Evolutionary conservation across 495 filamentous ascomycete species (phyloP).

Genomic region (Hyaloscypha hepaticicola): DNA sequence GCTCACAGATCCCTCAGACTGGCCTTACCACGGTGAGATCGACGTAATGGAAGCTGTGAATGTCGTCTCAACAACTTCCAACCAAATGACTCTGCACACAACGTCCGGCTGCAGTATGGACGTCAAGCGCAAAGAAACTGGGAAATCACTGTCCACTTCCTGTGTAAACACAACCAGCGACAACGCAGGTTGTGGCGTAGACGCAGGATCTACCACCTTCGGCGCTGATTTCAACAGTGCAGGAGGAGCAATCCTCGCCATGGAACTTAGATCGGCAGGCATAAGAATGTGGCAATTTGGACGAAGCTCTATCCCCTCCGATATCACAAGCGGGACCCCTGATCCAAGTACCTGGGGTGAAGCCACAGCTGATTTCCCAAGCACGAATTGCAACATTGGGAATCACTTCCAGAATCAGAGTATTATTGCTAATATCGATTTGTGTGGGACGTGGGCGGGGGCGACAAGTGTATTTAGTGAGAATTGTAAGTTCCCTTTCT

Average conservation of each 20-base stretch:
- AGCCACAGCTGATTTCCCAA: conserved; percentile 58
- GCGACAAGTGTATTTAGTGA: conserved; percentile 19
- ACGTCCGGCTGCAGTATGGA: conserved; percentile 56
- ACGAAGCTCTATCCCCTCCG: conserved; percentile 46
- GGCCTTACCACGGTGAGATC: conserved; percentile 70
- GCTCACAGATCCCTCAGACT: conserved; percentile 53
- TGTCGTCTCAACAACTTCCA: conserved; percentile 46
- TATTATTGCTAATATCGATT: conserved; percentile 67
- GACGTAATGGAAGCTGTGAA: conserved; percentile 76
- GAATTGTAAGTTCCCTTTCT: conserved; percentile 33
- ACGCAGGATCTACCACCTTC: conserved; percentile 40
- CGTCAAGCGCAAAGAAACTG: conserved; percentile 45
- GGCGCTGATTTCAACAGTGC: conserved; percentile 56
- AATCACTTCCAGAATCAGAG: conserved; percentile 60
- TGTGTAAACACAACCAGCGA: conserved; percentile 53
- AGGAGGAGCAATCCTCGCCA: conserved; percentile 62
- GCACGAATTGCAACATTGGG: conserved; percentile 57
- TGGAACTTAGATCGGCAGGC: conserved; percentile 59
- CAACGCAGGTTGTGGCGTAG: conserved; percentile 32
- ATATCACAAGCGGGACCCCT: conserved; percentile 50
- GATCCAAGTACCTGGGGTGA: conserved; percentile 59
- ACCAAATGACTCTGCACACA: conserved; percentile 69
- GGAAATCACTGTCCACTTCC: conserved; percentile 43
- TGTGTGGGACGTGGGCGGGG: conserved; percentile 68
- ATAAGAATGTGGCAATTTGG: conserved; percentile 65